Base-by-base conservation (phyloP, 225 moss, liverwort and hornwort genomes). In the Thuidium tamariscinum region DNA sequence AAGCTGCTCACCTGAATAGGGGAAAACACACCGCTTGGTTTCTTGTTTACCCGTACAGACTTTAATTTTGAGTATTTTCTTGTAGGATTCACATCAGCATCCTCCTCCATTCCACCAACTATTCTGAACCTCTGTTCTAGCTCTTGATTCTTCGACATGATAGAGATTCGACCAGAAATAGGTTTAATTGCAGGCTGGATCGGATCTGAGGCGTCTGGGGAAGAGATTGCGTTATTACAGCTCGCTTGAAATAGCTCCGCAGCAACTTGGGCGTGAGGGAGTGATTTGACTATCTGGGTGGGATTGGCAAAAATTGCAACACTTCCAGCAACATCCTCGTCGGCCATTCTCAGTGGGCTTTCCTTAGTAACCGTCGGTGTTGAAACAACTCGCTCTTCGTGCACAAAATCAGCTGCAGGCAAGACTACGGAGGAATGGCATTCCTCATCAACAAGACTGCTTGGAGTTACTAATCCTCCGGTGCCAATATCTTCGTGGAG, bases 21-120 rank as follows among this genome's bases (percentile, higher is more conserved):
- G 18, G 9, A 61, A 13, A 26, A 1, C 8, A 19, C 5, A 5
- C 1, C 1, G 8, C 1, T 10, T 5, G 4, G 8, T 20, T 8
- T 63, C 69, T 69, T 32, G 54, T 13, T n/a, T 63, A n/a, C n/a
- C n/a, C n/a, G n/a, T n/a, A n/a, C n/a, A n/a, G n/a, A n/a, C n/a
- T n/a, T n/a, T n/a, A n/a, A n/a, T n/a, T n/a, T n/a, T n/a, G n/a
- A n/a, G n/a, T n/a, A n/a, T n/a, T n/a, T n/a, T n/a, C n/a, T n/a
- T n/a, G n/a, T n/a, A n/a, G n/a, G n/a, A n/a, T n/a, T n/a, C n/a
- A n/a, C n/a, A n/a, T n/a, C n/a, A n/a, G n/a, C n/a, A n/a, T n/a
- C n/a, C n/a, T n/a, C n/a, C n/a, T n/a, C n/a, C n/a, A n/a, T n/a
- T n/a, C n/a, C n/a, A n/a, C n/a, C n/a, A n/a, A n/a, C n/a, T n/a